These are phyloP conservation scores for Panicum miliaceum DNA, from an alignment of 176 grass and related monocot species.

Conservation along the genomic window DNA sequence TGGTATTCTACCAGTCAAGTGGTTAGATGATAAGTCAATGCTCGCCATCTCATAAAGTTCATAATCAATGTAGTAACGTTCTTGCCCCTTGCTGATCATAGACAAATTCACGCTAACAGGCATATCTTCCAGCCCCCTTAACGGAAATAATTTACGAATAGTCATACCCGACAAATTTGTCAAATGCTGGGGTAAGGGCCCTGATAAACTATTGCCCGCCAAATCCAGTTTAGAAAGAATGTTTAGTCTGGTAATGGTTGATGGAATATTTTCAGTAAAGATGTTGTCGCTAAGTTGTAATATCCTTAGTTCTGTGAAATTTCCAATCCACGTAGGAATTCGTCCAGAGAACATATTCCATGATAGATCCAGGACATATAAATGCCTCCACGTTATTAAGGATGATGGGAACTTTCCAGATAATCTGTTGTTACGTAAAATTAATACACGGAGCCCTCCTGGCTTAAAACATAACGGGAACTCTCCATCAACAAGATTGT, in stretches of 20 bases:
- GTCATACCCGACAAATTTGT: neutral
- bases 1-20: neutral
- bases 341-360: constrained; percentile 1
- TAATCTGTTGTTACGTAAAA: neutral
- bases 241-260: neutral
- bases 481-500: neutral
- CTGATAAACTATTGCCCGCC: neutral
- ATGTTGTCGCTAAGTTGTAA: neutral
- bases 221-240: neutral
- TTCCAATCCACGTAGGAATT: neutral
- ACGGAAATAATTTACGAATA: no score
- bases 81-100: neutral
- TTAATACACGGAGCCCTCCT: neutral
- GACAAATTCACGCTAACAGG: neutral
- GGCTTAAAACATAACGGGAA: neutral
- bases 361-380: neutral
- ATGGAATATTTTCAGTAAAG: neutral
- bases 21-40: neutral
- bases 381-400: neutral
- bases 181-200: neutral
- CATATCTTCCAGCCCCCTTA: no score
- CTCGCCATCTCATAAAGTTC: neutral
- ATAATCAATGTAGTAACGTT: neutral
- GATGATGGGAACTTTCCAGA: neutral
- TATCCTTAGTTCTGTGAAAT: neutral